Percentiles rank a stretch among this genome's conserved stretches.
These are phyloP conservation scores for Microbotryum saponariae DNA, from an alignment of 1,284 basidiomycete species.

Conservation along the genomic window DNA sequence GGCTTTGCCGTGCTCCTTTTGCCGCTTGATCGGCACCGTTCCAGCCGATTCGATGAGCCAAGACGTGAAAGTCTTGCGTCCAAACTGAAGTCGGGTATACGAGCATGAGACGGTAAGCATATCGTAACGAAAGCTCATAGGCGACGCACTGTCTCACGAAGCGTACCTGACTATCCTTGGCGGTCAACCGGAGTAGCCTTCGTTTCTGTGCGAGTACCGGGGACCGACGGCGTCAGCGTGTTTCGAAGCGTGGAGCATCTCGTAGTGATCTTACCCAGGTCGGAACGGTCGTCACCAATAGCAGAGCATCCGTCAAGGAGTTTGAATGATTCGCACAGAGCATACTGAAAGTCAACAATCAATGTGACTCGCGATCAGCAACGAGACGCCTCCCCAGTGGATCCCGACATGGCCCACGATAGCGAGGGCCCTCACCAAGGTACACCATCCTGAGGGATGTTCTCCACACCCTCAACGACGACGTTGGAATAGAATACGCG, in stretches of 20 bases:
- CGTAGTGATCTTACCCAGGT: conserved; percentile 5
- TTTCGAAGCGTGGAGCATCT: neutral
- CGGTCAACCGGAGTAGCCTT: conserved; percentile 70
- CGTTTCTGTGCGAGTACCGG: conserved; percentile 46
- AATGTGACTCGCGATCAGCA: conserved; percentile 17
- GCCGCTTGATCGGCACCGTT: conserved; percentile 67
- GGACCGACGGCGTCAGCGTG: neutral
- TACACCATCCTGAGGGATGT: conserved; percentile 59
- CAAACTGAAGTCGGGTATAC: conserved; percentile 46
- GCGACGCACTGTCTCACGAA: too few relatives aligned
- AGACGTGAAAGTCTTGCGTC: conserved; percentile 67
- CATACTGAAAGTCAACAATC: conserved; percentile 43
- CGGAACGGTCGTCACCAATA: conserved; percentile 36
- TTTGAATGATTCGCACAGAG: conserved; percentile 76
- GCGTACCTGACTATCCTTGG: conserved; percentile 60
- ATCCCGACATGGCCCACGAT: too few relatives aligned
- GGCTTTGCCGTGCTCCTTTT: conserved; percentile 57
- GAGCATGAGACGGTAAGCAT: too few relatives aligned
- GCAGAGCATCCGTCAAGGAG: conserved; percentile 72
- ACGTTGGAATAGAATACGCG: conserved; percentile 81
- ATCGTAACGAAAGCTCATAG: too few relatives aligned
- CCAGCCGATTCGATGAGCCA: conserved; percentile 81
- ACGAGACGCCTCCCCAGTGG: too few relatives aligned
- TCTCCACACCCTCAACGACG: conserved; percentile 66
- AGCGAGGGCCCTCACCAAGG: conserved; percentile 54